A percentile compares a stretch with the other conserved stretches of the same genome.
Conservation (phyloP, 805 yeast species). For the Yamadazyma scolyti region DNA sequence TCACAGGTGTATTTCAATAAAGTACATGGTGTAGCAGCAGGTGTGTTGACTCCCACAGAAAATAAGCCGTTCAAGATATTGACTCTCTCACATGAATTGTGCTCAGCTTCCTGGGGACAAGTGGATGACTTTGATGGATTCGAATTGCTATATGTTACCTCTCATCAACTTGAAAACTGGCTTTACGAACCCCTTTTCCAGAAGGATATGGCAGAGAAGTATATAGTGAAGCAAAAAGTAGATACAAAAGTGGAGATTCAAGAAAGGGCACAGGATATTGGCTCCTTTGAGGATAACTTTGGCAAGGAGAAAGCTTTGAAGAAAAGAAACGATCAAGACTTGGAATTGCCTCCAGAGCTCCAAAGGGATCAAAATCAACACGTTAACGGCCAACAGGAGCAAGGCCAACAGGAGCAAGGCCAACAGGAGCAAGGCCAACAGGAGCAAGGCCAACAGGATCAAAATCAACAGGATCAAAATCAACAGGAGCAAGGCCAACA, state of each 20-base stretch:
- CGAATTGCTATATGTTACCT: constrained; percentile 25
- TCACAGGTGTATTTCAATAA: constrained; percentile 20
- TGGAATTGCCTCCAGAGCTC: too few relatives aligned
- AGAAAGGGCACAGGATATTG: too few relatives aligned
- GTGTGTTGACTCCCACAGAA: constrained; percentile 25
- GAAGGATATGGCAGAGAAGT: constrained; percentile 14
- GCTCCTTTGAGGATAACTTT: too few relatives aligned
- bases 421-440: too few relatives aligned
- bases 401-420: too few relatives aligned
- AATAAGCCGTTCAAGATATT: constrained; percentile 16
- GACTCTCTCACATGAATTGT: constrained; percentile 25
- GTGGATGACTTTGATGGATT: constrained; percentile 20
- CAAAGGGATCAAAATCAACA: too few relatives aligned
- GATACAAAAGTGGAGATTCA: constrained; percentile 9
- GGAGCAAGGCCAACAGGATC: too few relatives aligned
- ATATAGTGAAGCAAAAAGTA: constrained; percentile 4
- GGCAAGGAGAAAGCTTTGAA: too few relatives aligned
- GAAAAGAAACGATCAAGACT: too few relatives aligned
- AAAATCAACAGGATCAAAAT: too few relatives aligned
- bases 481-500: too few relatives aligned
- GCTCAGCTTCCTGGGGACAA: constrained; percentile 38
- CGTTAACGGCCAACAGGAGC: too few relatives aligned
- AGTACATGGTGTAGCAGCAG: constrained; percentile 24
- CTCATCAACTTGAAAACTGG: constrained; percentile 34
- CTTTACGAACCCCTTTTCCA: constrained; percentile 13